Conservation (phyloP, 2,329 filamentous ascomycete genomes). For the Pseudocercospora pini-densiflorae region DNA sequence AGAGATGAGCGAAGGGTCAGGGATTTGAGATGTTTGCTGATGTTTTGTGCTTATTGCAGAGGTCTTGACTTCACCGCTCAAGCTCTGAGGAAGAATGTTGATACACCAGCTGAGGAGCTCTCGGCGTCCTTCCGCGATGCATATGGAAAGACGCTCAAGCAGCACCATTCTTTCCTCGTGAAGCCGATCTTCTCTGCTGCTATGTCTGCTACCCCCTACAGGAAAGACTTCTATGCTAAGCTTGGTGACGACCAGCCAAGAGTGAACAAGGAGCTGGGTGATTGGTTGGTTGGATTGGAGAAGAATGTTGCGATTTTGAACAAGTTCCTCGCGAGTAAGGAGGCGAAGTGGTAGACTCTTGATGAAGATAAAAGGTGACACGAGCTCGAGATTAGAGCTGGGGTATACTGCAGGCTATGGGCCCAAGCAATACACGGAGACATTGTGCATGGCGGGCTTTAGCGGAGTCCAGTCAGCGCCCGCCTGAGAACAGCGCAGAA, state of each 20-base stretch:
- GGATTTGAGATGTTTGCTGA: neutral
- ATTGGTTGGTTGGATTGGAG: constrained; percentile 79
- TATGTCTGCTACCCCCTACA: constrained; percentile 91
- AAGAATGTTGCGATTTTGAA: constrained; percentile 78
- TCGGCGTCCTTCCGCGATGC: constrained; percentile 82
- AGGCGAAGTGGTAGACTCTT: constrained; percentile 44
- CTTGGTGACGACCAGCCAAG: constrained; percentile 69
- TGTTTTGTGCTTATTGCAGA: constrained; percentile 51
- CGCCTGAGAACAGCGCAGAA: constrained; percentile 78
- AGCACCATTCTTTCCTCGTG: constrained; percentile 84
- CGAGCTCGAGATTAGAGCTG: neutral
- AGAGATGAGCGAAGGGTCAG: neutral
- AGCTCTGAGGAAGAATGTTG: constrained; percentile 77
- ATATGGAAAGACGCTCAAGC: constrained; percentile 87
- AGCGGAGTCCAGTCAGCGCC: constrained; percentile 22
- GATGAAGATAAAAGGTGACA: neutral
- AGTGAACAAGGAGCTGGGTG: constrained; percentile 66
- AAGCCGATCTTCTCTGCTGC: constrained; percentile 93
- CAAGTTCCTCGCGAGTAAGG: constrained; percentile 61
- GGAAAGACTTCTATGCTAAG: constrained; percentile 91
- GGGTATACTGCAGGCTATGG: neutral
- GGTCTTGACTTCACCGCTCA: constrained; percentile 93
- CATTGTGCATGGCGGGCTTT: neutral
- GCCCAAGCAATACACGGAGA: neutral
- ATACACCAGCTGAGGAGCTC: constrained; percentile 73